Percentiles rank a stretch among this genome's conserved stretches.
Evolutionary conservation across 768 basidiomycete species (phyloP).

Genomic region (Guyanaporus albipodus): DNA sequence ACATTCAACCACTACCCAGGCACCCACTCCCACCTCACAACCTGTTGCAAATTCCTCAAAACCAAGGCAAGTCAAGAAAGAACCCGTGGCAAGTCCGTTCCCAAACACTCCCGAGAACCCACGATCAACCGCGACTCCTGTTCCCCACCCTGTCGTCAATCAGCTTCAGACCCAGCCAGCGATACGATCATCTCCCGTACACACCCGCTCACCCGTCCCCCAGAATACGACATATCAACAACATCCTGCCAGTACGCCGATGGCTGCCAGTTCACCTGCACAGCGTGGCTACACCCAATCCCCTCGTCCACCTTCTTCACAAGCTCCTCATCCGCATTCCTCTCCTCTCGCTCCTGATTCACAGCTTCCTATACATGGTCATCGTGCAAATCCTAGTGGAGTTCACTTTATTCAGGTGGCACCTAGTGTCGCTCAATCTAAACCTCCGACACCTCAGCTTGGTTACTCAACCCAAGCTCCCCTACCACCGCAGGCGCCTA

Average conservation of each 20-base stretch:
- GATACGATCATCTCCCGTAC: slow-evolving; percentile 29
- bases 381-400: slow-evolving; percentile 18
- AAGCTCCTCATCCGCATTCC: slow-evolving; percentile 27
- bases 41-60: slow-evolving; percentile 22
- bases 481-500: slow-evolving; percentile 14
- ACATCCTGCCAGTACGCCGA: slow-evolving; percentile 16
- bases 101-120: slow-evolving; percentile 28
- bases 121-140: slow-evolving; percentile 30
- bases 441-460: slow-evolving; percentile 31
- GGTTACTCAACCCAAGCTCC: slow-evolving; percentile 20
- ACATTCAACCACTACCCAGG: slow-evolving; percentile 28
- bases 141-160: slow-evolving; percentile 31
- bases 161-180: slow-evolving; percentile 30
- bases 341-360: slow-evolving; percentile 29
- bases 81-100: slow-evolving; percentile 24
- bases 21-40: slow-evolving; percentile 31
- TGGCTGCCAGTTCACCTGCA: slow-evolving; percentile 27
- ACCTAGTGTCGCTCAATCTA: slow-evolving; percentile 20
- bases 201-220: slow-evolving; percentile 26
- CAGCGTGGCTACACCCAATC: slow-evolving; percentile 34
- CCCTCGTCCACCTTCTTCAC: slow-evolving; percentile 32
- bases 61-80: slow-evolving; percentile 27
- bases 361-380: slow-evolving; percentile 25
- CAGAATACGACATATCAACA: slow-evolving; percentile 22
- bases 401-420: slow-evolving; percentile 29